A percentile compares a stretch with the other conserved stretches of the same genome.
Conservation (phyloP, 352 stramenopile species). For the Phytophthora macrochlamydospora region DNA sequence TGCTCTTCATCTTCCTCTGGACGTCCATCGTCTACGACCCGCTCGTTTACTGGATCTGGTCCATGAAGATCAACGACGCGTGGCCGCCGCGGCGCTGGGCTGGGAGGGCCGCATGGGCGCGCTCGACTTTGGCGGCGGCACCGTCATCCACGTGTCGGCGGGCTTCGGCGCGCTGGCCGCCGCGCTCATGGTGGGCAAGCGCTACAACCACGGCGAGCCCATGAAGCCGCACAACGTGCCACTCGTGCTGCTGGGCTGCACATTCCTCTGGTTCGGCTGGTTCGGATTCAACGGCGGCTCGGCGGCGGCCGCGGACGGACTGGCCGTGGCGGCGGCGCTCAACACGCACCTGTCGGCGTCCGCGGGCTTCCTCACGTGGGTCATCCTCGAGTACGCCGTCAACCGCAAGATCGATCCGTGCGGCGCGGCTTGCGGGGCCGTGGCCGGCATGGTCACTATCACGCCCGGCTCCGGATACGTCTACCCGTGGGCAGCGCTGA, state of each 20-base stretch:
- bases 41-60: constrained; percentile 86
- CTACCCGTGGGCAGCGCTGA: constrained; percentile 66
- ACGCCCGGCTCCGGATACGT: constrained; percentile 79
- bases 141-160: constrained; percentile 84
- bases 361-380: constrained; percentile 76
- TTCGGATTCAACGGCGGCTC: constrained; percentile 86
- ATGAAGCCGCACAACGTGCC: constrained; percentile 86
- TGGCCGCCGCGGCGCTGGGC: constrained; percentile 50
- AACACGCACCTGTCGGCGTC: constrained; percentile 74
- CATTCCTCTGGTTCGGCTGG: constrained; percentile 86
- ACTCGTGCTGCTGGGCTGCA: constrained; percentile 78
- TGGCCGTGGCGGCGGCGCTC: constrained; percentile 68
- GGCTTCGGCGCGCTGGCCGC: constrained; percentile 76
- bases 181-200: constrained; percentile 68
- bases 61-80: constrained; percentile 57
- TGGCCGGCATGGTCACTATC: constrained; percentile 71
- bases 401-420: constrained; percentile 69
- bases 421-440: constrained; percentile 61
- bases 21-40: constrained; percentile 86
- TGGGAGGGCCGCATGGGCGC: constrained; percentile 74
- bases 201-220: constrained; percentile 73
- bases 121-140: constrained; percentile 84
- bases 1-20: constrained; percentile 78
- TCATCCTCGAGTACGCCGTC: constrained; percentile 56
- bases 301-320: constrained; percentile 52